Evolutionary conservation across 1,284 basidiomycete genomes (phyloP), one percentile per base, ranked within the genome.

Genomic region (Schizophyllum amplum): DNA sequence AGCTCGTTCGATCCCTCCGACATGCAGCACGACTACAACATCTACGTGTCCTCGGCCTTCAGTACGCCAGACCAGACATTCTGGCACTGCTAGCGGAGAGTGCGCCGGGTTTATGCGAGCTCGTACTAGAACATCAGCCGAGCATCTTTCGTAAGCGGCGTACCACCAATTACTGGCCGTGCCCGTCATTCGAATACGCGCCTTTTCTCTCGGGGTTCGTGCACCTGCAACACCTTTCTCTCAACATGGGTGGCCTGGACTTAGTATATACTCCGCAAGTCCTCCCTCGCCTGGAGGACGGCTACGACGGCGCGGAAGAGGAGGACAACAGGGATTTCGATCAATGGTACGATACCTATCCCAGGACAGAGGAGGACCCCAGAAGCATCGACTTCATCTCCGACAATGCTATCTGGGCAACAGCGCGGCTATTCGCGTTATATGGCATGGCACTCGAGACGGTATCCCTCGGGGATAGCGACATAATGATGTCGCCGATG

Each of bases 161-260:
- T 17, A 2, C 33, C 2, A 3, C 33, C 11, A 13, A 9, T 3
- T 17, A 9, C 11, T 42, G 33, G 33, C 33, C 33, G 17, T 42
- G 33, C 17, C 33, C 33, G 3, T 51, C 62, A 4, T 62, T 62
- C 58, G 57, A 63, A 24, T 63, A 61, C 57, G 59, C 47, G 33
- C 46, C 49, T 7, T 59, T 59, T 22, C 55, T 63, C 11, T 59
- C 60, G 47, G 52, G 42, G 5, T 63, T 42, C 33, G 13, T 17
- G 7, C 33, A 42, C 33, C 33, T 42, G 7, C 13, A 42, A 17
- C 33, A 42, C 17, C 33, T 42, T 2, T 9, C 33, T 9, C 11
- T 42, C 13, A 42, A 42, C 7, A 17, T 42, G 13, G 17, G 17
- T 9, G 7, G 11, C 33, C 11, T 42, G 33, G 33, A 42, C 33